These are phyloP conservation scores for Melastoma candidum DNA, from an alignment of 441 rosid genomes.

Conservation along the genomic window DNA sequence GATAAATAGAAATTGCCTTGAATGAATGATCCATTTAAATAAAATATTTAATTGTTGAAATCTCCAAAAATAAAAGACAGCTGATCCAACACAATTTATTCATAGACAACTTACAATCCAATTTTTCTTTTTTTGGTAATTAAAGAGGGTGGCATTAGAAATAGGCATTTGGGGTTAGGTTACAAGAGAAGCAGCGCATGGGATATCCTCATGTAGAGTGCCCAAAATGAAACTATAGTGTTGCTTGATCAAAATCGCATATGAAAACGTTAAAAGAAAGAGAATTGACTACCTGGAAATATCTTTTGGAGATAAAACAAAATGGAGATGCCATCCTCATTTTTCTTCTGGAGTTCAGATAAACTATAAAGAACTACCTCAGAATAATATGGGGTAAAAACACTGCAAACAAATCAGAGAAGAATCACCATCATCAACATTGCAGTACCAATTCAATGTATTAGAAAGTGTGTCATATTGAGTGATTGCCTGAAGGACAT, in stretches of 20 bases:
- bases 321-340: conserved; percentile 95
- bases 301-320: conserved; percentile 98
- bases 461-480: conserved; percentile 12
- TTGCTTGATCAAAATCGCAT: neutral
- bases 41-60: neutral
- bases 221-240: neutral
- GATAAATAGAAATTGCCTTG: too few species aligned
- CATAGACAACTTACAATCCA: neutral
- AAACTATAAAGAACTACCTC: conserved; percentile 93
- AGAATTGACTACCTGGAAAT: conserved; percentile 62
- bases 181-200: neutral
- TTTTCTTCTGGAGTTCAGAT: conserved; percentile 80
- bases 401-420: conserved; percentile 40
- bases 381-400: conserved; percentile 96
- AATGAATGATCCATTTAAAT: too few species aligned
- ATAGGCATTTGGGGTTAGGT: too few species aligned
- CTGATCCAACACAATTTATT: neutral
- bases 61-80: conserved; percentile 1
- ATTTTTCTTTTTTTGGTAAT: neutral
- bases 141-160: too few species aligned
- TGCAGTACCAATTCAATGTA: neutral
- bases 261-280: too few species aligned
- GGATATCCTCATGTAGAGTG: too few species aligned
- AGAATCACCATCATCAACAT: neutral
- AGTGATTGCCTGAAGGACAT: conserved; percentile 66